Evolutionary conservation across 345 rosid species (phyloP).

Genomic region (Noccaea caerulescens): DNA sequence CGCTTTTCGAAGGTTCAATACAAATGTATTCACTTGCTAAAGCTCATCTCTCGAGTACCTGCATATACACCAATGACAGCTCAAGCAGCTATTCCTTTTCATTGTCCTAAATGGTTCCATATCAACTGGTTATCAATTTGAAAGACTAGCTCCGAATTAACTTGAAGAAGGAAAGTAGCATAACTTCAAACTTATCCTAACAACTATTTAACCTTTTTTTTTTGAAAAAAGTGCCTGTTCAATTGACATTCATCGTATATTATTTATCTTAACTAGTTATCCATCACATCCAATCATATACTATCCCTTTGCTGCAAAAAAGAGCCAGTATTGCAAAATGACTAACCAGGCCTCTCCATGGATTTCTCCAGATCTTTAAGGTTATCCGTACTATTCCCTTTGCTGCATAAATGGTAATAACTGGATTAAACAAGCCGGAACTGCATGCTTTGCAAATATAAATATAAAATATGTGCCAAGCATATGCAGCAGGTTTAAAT

Average conservation of each 20-base stretch:
- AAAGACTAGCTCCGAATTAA: slow-evolving; percentile 1
- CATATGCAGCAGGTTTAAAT: not conserved
- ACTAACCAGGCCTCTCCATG: slow-evolving; percentile 44
- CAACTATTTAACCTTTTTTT: no score
- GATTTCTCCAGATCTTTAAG: slow-evolving; percentile 27
- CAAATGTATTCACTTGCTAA: slow-evolving; percentile 33
- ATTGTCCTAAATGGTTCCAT: slow-evolving; percentile 11
- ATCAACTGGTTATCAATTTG: not conserved
- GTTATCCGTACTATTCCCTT: slow-evolving; percentile 29
- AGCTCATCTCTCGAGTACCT: slow-evolving; percentile 46
- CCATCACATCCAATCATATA: slow-evolving; percentile 1
- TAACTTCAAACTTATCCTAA: not conserved
- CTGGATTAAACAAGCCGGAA: slow-evolving; percentile 8
- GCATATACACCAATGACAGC: slow-evolving; percentile 29
- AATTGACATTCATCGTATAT: not conserved
- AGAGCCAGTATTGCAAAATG: slow-evolving; percentile 1
- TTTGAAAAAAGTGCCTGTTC: not conserved
- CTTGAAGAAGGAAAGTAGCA: slow-evolving; percentile 15
- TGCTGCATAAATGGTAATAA: slow-evolving; percentile 35
- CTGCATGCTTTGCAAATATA: slow-evolving; percentile 17
- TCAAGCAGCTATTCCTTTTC: slow-evolving; percentile 1
- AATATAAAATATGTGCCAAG: slow-evolving; percentile 11
- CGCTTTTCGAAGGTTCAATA: slow-evolving; percentile 4
- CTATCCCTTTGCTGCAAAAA: no score
- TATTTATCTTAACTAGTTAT: not conserved